A percentile compares a stretch with the other conserved stretches of the same genome.
Evolutionary conservation across 2,329 filamentous ascomycete species (phyloP).

Genomic region (Colletotrichum abscissum): DNA sequence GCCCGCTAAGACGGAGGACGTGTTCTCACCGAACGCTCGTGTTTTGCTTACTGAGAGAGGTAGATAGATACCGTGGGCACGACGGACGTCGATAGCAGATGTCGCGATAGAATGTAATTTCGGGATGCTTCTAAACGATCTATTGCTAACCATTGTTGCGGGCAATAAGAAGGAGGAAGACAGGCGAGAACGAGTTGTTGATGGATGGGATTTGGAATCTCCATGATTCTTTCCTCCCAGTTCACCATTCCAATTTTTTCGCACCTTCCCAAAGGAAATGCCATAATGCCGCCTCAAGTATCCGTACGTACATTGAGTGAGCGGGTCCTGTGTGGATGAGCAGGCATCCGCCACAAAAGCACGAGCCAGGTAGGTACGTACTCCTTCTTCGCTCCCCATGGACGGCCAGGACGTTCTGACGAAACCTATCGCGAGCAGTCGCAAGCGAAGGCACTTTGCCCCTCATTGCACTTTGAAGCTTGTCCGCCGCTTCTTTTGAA

Average conservation of each 20-base stretch:
- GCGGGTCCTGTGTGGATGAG: neutral
- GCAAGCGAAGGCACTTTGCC: neutral
- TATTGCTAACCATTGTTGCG: neutral
- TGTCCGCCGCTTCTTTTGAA: neutral
- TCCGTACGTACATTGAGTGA: neutral
- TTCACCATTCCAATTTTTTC: neutral
- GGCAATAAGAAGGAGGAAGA: neutral
- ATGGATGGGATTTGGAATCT: neutral
- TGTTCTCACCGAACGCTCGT: neutral
- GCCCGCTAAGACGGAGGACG: neutral
- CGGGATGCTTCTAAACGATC: neutral
- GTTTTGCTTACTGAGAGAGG: neutral
- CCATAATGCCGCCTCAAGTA: neutral
- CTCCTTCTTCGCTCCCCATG: neutral
- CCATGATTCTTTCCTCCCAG: neutral
- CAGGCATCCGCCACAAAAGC: neutral
- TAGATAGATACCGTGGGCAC: neutral
- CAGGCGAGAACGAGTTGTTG: neutral
- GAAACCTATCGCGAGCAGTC: conserved; percentile 7
- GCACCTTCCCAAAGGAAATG: neutral
- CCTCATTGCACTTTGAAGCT: neutral
- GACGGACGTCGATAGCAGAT: neutral
- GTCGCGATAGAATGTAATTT: neutral
- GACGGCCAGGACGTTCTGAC: neutral
- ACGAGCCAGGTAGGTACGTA: neutral